Conservation (phyloP, 176 grass and related monocot genomes). For the Musa itinerans region DNA sequence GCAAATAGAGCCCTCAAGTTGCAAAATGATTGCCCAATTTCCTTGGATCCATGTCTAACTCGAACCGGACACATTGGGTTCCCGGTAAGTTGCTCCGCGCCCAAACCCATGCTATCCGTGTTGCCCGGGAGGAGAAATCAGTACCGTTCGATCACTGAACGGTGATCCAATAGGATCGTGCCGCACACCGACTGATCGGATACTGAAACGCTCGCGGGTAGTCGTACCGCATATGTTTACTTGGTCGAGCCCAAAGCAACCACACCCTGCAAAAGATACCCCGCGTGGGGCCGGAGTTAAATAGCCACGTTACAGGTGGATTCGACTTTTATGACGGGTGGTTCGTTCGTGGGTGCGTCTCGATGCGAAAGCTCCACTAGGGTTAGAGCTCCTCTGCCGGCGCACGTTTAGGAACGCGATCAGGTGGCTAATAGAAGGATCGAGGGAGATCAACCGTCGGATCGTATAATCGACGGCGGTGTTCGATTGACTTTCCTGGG, state of each 20-base stretch:
- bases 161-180: no score
- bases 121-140: not conserved
- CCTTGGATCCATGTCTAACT: not conserved
- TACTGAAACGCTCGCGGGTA: not conserved
- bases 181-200: no score
- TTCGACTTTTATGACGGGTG: not conserved
- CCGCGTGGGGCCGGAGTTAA: not conserved
- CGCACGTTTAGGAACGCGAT: not conserved
- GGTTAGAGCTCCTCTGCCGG: not conserved
- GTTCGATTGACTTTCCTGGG: not conserved
- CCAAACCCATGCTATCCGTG: no score
- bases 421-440: not conserved
- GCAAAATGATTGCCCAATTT: not conserved
- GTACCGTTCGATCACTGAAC: not conserved
- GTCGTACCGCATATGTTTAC: not conserved
- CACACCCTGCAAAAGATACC: no score
- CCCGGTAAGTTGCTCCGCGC: not conserved
- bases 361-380: not conserved
- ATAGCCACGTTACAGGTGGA: not conserved
- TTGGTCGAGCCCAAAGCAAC: no score
- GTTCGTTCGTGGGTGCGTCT: not conserved
- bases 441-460: not conserved
- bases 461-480: not conserved
- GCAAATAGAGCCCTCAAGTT: not conserved
- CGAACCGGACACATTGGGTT: not conserved